Evolutionary conservation across 2,329 filamentous ascomycete genomes (phyloP).

Genomic region (Ophiostoma sp.): DNA sequence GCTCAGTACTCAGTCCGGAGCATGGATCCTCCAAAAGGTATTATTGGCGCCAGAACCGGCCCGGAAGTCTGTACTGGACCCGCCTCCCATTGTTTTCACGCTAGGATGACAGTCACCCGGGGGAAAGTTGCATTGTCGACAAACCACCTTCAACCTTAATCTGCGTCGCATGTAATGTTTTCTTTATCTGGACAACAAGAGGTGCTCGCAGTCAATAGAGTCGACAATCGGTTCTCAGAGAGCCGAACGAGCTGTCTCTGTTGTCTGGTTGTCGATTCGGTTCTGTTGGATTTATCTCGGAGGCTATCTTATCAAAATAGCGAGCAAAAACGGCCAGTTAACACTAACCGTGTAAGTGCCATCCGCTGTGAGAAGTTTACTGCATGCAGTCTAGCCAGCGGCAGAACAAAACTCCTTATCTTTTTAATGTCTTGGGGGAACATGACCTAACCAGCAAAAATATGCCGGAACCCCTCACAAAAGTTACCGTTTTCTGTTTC

Average conservation of each 20-base stretch:
- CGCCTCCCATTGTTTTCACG: not conserved
- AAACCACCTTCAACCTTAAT: not conserved
- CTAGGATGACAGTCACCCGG: slow-evolving; percentile 15
- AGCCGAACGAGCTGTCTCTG: no score
- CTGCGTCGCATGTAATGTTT: not conserved
- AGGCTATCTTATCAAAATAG: not conserved
- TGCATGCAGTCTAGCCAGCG: not conserved
- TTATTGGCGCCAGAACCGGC: not conserved
- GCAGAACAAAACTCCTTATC: not conserved
- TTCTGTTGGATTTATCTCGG: no score
- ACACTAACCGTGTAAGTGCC: not conserved
- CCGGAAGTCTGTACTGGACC: not conserved
- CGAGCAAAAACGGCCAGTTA: not conserved
- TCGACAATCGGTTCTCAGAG: not conserved
- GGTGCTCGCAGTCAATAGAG: not conserved
- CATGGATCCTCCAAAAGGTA: not conserved
- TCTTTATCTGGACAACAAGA: not conserved
- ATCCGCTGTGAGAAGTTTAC: not conserved
- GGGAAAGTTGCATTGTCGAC: not conserved
- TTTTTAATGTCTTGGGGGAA: not conserved
- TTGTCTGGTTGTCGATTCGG: not conserved
- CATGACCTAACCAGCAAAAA: not conserved
- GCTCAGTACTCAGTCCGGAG: not conserved
- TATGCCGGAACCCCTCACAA: not conserved
- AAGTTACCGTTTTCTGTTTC: not conserved